These are phyloP conservation scores for Polytolypa hystricis DNA, from an alignment of 2,329 filamentous ascomycete species.

Conservation along the genomic window DNA sequence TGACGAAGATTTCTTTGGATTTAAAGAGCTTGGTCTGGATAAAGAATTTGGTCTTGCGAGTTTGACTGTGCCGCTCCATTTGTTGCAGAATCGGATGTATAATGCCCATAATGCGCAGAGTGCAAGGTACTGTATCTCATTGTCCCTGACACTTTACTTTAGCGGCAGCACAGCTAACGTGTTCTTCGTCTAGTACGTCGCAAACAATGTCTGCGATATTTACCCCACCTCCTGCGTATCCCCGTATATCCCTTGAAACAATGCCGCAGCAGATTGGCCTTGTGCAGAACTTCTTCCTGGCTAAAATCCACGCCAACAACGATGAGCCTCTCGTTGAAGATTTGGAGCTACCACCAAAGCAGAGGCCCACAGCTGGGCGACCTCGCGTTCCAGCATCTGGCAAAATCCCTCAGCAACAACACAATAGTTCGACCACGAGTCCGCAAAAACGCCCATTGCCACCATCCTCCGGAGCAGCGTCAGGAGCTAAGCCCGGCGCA, in stretches of 20 bases:
- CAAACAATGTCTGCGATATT: conserved; percentile 48
- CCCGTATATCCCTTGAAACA: conserved; percentile 68
- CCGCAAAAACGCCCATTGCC: conserved; percentile 32
- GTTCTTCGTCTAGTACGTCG: conserved; percentile 16
- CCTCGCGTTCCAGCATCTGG: conserved; percentile 36
- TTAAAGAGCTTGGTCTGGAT: conserved; percentile 87
- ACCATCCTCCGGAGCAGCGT: conserved; percentile 15
- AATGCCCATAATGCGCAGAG: conserved; percentile 73
- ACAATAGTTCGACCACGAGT: conserved; percentile 24
- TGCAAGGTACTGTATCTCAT: conserved; percentile 35
- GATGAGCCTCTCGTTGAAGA: conserved; percentile 82
- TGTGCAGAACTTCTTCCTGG: conserved; percentile 81
- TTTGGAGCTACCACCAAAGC: conserved; percentile 86
- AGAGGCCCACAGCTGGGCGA: conserved; percentile 45
- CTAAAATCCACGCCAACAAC: conserved; percentile 73
- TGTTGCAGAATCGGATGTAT: conserved; percentile 83
- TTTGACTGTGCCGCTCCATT: conserved; percentile 83
- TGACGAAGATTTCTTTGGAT: conserved; percentile 97
- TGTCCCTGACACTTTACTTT: conserved; percentile 1
- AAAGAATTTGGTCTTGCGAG: conserved; percentile 80
- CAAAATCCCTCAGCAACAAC: conserved; percentile 30
- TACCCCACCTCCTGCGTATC: conserved; percentile 57
- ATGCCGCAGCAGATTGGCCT: conserved; percentile 74
- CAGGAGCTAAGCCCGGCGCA: conserved; percentile 17
- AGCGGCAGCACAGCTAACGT: conserved; percentile 11